These are phyloP conservation scores for Piromyces finnis DNA, from an alignment of 192 early-diverging fungal genomes.

Conservation along the genomic window DNA sequence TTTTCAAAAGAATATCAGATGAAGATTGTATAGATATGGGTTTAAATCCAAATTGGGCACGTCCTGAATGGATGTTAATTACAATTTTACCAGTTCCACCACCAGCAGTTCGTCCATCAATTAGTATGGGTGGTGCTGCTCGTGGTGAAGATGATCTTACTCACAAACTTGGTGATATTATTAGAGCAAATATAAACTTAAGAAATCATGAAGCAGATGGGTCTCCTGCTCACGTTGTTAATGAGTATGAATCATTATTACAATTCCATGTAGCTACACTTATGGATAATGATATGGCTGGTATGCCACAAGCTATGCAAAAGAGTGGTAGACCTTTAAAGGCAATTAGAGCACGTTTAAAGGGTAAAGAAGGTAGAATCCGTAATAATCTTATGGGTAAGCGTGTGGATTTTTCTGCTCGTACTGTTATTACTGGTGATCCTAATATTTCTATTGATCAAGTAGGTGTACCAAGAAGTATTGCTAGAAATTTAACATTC, in stretches of 20 bases:
- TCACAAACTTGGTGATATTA: slow-evolving; percentile 76
- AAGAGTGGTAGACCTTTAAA: slow-evolving; percentile 90
- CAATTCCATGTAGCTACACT: slow-evolving; percentile 92
- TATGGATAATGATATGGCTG: slow-evolving; percentile 93
- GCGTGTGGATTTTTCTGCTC: slow-evolving; percentile 96
- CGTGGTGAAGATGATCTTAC: slow-evolving; percentile 91
- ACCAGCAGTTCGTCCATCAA: slow-evolving; percentile 87
- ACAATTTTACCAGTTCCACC: slow-evolving; percentile 90
- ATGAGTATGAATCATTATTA: slow-evolving; percentile 70
- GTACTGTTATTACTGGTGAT: slow-evolving; percentile 98
- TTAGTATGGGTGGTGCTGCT: slow-evolving; percentile 53
- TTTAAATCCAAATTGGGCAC: slow-evolving; percentile 69
- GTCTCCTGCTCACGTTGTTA: slow-evolving; percentile 69
- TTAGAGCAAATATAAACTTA: slow-evolving; percentile 81
- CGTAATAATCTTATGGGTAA: slow-evolving; percentile 99
- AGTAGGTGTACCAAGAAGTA: slow-evolving; percentile 92
- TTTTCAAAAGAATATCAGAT: slow-evolving; percentile 73
- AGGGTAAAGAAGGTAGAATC: slow-evolving; percentile 97
- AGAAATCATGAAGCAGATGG: slow-evolving; percentile 66
- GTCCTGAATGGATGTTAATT: slow-evolving; percentile 97
- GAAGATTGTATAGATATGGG: slow-evolving; percentile 75
- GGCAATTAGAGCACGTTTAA: slow-evolving; percentile 84
- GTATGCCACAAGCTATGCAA: slow-evolving; percentile 76
- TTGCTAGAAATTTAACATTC: slow-evolving; percentile 91
- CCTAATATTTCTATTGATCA: slow-evolving; percentile 95